These are phyloP conservation scores for Kockiozyma suomiensis DNA, from an alignment of 805 yeast genomes.

Conservation along the genomic window DNA sequence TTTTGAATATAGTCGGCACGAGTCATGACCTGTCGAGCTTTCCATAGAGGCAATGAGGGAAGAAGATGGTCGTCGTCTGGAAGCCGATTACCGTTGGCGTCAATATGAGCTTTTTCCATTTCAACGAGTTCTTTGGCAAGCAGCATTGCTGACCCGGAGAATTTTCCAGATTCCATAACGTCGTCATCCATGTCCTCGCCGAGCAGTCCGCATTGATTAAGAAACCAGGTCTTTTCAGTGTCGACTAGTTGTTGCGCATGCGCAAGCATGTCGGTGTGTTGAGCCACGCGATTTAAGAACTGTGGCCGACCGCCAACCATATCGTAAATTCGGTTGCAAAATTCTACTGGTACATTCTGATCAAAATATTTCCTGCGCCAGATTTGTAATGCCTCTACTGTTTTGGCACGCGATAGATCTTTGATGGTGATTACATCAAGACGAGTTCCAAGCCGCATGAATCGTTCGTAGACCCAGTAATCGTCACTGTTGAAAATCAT, in stretches of 20 bases:
- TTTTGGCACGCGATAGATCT: constrained; percentile 57
- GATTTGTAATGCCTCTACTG: constrained; percentile 53
- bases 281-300: constrained; percentile 70
- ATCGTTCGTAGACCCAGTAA: constrained; percentile 81
- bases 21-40: constrained; percentile 83
- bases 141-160: constrained; percentile 73
- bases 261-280: constrained; percentile 52
- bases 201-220: constrained; percentile 77
- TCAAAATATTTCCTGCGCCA: constrained; percentile 50
- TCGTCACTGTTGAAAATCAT: constrained; percentile 80
- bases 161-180: constrained; percentile 72
- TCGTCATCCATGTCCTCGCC: constrained; percentile 86
- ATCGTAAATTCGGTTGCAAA: constrained; percentile 61
- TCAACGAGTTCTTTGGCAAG: constrained; percentile 70
- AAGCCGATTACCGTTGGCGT: constrained; percentile 37
- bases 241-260: constrained; percentile 56
- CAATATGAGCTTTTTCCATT: constrained; percentile 54
- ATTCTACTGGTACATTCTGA: constrained; percentile 43
- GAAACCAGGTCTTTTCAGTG: constrained; percentile 80
- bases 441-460: constrained; percentile 71
- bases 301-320: constrained; percentile 85
- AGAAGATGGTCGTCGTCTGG: constrained; percentile 51
- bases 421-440: constrained; percentile 70
- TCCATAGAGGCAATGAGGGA: constrained; percentile 80
- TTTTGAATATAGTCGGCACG: constrained; percentile 75